These are phyloP conservation scores for Septoria petroselini DNA, from an alignment of 2,329 filamentous ascomycete genomes.

Conservation along the genomic window DNA sequence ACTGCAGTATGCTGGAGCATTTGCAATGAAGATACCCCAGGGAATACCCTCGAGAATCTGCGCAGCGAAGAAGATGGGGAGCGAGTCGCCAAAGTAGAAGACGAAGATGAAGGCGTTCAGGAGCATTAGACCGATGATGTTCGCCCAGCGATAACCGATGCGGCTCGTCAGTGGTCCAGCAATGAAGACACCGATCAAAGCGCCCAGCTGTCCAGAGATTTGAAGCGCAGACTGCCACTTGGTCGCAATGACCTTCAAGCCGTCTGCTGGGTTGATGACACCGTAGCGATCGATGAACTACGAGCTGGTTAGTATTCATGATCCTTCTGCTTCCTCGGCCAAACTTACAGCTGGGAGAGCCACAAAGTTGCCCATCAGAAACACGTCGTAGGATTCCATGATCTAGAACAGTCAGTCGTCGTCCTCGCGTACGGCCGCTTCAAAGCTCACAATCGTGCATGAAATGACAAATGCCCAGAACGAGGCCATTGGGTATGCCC, in stretches of 20 bases:
- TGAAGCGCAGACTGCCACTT: conserved; percentile 60
- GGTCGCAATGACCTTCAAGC: conserved; percentile 46
- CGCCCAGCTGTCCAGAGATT: conserved; percentile 55
- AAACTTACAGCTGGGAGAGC: conserved; percentile 41
- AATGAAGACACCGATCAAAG: conserved; percentile 58
- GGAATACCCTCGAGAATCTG: conserved; percentile 62
- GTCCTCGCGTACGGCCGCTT: conserved; percentile 1
- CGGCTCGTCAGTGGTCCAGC: conserved; percentile 59
- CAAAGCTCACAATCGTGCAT: conserved; percentile 52
- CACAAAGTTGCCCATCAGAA: conserved; percentile 60
- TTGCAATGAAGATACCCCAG: conserved; percentile 66
- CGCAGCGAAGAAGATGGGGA: conserved; percentile 49
- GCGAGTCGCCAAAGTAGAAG: conserved; percentile 55
- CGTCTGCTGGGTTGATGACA: conserved; percentile 34
- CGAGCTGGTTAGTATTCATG: neutral
- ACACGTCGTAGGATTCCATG: conserved; percentile 64
- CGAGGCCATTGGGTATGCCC: conserved; percentile 52
- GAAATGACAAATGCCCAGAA: conserved; percentile 57
- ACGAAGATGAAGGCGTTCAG: conserved; percentile 60
- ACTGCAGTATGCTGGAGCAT: conserved; percentile 60
- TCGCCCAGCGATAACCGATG: conserved; percentile 60
- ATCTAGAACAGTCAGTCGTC: conserved; percentile 46
- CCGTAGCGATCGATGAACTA: conserved; percentile 44
- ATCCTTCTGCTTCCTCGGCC: neutral
- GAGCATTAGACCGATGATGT: conserved; percentile 54